Percentiles rank a stretch among this genome's conserved stretches.
phyloP scores from a whole-genome alignment of 164 flowering plant genomes.

The Piper longum region DNA sequence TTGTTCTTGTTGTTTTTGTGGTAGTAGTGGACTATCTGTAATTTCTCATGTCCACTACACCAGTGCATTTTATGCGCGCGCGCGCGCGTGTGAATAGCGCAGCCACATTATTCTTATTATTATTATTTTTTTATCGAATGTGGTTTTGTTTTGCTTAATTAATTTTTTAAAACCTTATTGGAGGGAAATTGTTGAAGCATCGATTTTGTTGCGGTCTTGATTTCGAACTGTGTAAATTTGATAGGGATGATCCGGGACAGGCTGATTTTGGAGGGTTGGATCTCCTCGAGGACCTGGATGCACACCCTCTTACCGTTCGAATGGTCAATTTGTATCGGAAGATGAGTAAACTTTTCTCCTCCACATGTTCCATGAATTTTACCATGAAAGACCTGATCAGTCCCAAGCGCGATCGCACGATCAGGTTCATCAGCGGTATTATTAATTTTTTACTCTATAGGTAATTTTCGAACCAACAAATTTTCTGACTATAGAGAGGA shows the following conservation, averaged over 20 bases:
- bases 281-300: conserved; percentile 73
- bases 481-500: neutral
- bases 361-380: conserved; percentile 43
- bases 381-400: conserved; percentile 44
- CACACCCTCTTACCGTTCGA: conserved; percentile 37
- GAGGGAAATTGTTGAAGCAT: neutral
- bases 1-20: no score
- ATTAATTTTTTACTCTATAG: conserved; percentile 61
- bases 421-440: conserved; percentile 42
- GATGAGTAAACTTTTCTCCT: conserved; percentile 35
- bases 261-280: conserved; percentile 57
- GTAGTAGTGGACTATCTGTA: no score
- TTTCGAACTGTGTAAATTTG: conserved; percentile 1
- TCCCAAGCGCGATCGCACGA: conserved; percentile 50
- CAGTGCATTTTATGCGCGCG: no score
- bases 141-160: neutral
- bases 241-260: conserved; percentile 63
- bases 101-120: no score
- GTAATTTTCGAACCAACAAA: conserved; percentile 14
- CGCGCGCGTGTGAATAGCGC: no score
- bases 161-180: neutral
- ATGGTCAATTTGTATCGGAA: conserved; percentile 38
- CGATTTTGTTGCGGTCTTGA: neutral
- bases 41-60: no score
- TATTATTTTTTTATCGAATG: no score